Evolutionary conservation across 2,329 filamentous ascomycete genomes (phyloP), one percentile per base, ranked within the genome.

Genomic region (Verticillium dahliae): DNA sequence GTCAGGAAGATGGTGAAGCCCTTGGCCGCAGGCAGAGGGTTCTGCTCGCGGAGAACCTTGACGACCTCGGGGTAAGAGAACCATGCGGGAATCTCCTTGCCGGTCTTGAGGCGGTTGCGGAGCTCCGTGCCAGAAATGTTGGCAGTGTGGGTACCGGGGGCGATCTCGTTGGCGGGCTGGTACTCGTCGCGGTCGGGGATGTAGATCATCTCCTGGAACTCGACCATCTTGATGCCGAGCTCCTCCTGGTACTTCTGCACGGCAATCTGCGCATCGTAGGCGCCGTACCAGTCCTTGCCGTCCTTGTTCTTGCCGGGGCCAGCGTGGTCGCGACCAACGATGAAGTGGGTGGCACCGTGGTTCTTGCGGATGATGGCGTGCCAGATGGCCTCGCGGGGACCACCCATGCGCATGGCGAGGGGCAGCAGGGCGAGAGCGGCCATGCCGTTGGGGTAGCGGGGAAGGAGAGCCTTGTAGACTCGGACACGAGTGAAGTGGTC

Each of bases 281-380:
- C 93, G 59, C 95, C 95, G 79, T 99, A 99, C 81, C 97, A 96
- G 75, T 99, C 95, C 71, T 91, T 88, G 63, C 95, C 95, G 80
- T 94, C 88, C 83, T 91, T 96, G 87, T 98, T 98, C 86, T 96
- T 97, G 73, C 95, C 95, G 55, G 95, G 95, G 58, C 95, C 95
- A 67, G 95, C 95, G 80, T 99, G 95, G 80, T 99, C 95, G 81
- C 95, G 92, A 64, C 95, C 95, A 67, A 99, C 93, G 71, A 99
- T 99, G 84, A 99, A 99, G 85, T 99, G 95, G 15, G 95, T 98
- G 57, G 94, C 92, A 71, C 95, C 95, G 81, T 97, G 93, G 80
- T 99, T 99, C 89, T 98, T 99, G 75, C 95, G 92, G 84, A 99
- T 99, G 72, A 99, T 97, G 73, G 95, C 95, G 83, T 99, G 95